phyloP scores from a whole-genome alignment of 75 land plant species.

The Azolla pinnata region DNA sequence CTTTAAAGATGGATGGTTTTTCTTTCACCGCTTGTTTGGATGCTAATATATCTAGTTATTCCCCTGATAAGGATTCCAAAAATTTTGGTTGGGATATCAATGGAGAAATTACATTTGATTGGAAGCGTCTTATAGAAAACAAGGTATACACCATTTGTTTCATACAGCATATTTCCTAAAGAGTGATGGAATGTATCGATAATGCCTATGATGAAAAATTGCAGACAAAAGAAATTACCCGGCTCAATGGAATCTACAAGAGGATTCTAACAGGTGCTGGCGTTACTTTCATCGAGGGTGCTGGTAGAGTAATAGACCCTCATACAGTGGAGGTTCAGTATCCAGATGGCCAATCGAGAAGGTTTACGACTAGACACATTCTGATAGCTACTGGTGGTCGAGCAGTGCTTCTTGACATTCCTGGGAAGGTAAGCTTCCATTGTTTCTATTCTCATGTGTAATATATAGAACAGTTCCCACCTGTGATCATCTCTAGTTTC shows the following conservation, averaged over 20 bases:
- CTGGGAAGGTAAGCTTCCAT: slow-evolving; percentile 56
- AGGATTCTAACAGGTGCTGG: slow-evolving; percentile 65
- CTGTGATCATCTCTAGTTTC: not conserved
- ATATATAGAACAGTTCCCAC: not conserved
- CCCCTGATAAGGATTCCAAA: slow-evolving; percentile 62
- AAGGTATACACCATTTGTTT: slow-evolving; percentile 38
- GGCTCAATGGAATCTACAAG: slow-evolving; percentile 87
- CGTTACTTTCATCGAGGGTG: slow-evolving; percentile 73
- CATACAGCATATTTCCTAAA: not conserved
- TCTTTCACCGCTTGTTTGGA: not conserved
- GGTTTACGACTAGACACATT: slow-evolving; percentile 69
- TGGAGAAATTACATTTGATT: slow-evolving; percentile 63
- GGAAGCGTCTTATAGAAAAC: slow-evolving; percentile 82
- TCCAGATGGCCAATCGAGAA: slow-evolving; percentile 43
- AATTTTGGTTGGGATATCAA: slow-evolving; percentile 82
- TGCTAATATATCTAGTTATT: not conserved
- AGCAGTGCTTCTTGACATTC: slow-evolving; percentile 59
- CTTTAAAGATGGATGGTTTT: not conserved
- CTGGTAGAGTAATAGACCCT: slow-evolving; percentile 63
- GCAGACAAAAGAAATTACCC: slow-evolving; percentile 74
- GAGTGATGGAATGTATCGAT: not conserved
- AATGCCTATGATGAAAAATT: not conserved
- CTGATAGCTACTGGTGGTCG: slow-evolving; percentile 90
- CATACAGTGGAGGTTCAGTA: slow-evolving; percentile 69
- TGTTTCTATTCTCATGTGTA: not conserved